These are phyloP conservation scores for Oryza rufipogon DNA, from an alignment of 176 grass and related monocot species.

Conservation along the genomic window DNA sequence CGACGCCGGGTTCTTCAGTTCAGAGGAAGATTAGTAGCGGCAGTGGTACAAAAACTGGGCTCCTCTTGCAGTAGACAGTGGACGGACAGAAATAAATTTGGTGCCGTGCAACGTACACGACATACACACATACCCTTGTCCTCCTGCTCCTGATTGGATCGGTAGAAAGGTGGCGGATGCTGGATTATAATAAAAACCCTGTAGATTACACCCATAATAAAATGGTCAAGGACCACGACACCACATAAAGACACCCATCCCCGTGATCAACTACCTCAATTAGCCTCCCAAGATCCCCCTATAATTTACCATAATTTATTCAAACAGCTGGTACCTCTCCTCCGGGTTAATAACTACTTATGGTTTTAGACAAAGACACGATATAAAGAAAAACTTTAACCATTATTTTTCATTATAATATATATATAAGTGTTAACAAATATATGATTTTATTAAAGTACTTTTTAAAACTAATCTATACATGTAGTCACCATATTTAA, in stretches of 20 bases:
- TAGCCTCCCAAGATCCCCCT: constrained; percentile 16
- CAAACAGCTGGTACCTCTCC: not conserved
- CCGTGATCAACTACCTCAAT: constrained; percentile 62
- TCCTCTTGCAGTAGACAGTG: not conserved
- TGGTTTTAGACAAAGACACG: fast-evolving
- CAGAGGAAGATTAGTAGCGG: not conserved
- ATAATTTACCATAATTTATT: constrained; percentile 38
- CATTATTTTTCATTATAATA: too few species aligned
- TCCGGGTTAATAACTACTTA: too few species aligned
- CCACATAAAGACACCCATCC: constrained; percentile 21
- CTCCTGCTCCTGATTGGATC: not conserved
- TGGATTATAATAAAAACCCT: constrained; percentile 33
- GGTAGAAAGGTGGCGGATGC: constrained; percentile 28
- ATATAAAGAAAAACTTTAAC: too few species aligned
- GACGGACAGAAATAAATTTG: not conserved
- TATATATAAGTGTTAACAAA: too few species aligned
- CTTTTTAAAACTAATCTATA: too few species aligned
- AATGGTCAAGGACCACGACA: constrained; percentile 5
- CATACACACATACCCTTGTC: not conserved
- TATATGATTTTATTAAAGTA: too few species aligned
- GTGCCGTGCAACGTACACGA: constrained; percentile 18
- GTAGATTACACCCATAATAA: constrained; percentile 24
- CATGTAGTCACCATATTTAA: too few species aligned
- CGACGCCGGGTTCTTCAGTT: constrained; percentile 1
- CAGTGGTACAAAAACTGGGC: not conserved